Evolutionary conservation across 1,139 yeast genomes (phyloP).

Genomic region (Pichia sp.): DNA sequence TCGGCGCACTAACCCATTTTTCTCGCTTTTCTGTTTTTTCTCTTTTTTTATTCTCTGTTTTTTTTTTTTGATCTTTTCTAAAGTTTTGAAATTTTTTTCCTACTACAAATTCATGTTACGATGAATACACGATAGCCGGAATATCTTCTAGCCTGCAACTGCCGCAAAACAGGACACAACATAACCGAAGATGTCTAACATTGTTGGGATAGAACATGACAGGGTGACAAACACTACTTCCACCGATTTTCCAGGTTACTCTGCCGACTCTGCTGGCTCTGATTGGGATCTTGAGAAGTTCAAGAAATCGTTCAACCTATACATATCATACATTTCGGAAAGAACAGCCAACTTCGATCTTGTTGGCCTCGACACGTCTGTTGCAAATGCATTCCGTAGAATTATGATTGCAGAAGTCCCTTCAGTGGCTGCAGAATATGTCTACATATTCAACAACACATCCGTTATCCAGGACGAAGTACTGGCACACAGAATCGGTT

Average conservation of each 20-base stretch:
- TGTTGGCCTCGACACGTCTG: slow-evolving; percentile 79
- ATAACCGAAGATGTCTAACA: slow-evolving; percentile 39
- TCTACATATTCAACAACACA: slow-evolving; percentile 87
- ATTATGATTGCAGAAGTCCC: slow-evolving; percentile 97
- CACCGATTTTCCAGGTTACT: slow-evolving; percentile 86
- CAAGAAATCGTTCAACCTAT: slow-evolving; percentile 63
- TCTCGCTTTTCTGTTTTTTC: slow-evolving; percentile 1
- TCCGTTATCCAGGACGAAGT: slow-evolving; percentile 97
- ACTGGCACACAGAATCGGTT: slow-evolving; percentile 89
- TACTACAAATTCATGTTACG: not conserved
- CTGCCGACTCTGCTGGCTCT: slow-evolving; percentile 47
- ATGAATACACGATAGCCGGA: not conserved
- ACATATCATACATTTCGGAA: slow-evolving; percentile 60
- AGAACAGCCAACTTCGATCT: slow-evolving; percentile 83
- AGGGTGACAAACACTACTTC: slow-evolving; percentile 84
- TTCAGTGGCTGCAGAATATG: slow-evolving; percentile 88
- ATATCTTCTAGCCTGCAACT: too few relatives aligned
- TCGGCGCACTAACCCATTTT: slow-evolving; percentile 1
- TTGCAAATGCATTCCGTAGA: slow-evolving; percentile 95
- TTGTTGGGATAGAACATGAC: slow-evolving; percentile 86
- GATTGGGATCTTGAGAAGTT: slow-evolving; percentile 86
- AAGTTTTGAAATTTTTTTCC: not conserved
- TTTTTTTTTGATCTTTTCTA: slow-evolving; percentile 12
- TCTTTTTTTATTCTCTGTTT: not conserved
- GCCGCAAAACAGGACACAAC: not conserved